Base-by-base conservation (phyloP, 495 filamentous ascomycete genomes). In the Xylaria bambusicola region DNA sequence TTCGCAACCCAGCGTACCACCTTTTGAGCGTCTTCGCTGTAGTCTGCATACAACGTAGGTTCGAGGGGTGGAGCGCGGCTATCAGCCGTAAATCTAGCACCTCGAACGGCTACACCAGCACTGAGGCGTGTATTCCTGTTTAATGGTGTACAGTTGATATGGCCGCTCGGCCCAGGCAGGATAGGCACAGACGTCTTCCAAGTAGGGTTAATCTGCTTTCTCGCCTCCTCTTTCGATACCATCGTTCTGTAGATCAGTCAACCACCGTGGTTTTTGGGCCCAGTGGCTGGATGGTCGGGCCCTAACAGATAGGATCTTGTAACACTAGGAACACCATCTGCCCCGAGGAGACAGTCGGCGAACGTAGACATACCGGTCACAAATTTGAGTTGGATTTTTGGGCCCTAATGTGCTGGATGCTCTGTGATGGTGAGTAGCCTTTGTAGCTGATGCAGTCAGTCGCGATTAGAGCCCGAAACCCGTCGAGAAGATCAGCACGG, bases 321-420 rank as follows among this genome's bases (percentile, higher is more conserved):
- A 12, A 64, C 36, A 46, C 67, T 71, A 35, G 78, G 76, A n/a
- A 82, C 74, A 24, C 79, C 79, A 52, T 82, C 79, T n/a, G 75
- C 77, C 1, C 71, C 75, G 2, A 82, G 54, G 41, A 82, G 58
- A 23, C 72, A 67, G 52, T 78, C 70, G 2, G 51, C 74, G 9
- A 56, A 33, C 4, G 54, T 63, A 4, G 58, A 23, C n/a, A 67
- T 68, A 0, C 68, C 70, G 45, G 78, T 72, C n/a, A 59, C 52
- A 60, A 78, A 78, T 20, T 56, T 52, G 31, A 78, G 60, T 15
- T 48, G 35, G 18, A 76, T 62, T 13, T 62, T 59, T 13, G 56
- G 62, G 23, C 55, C 56, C 15, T 60, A 65, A 20, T 13, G 40
- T 24, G 23, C 9, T 27, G 52, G 26, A 15, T 52, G 20, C 48